phyloP scores from a whole-genome alignment of 441 rosid species.

The Cnidoscolus chayamansa region DNA sequence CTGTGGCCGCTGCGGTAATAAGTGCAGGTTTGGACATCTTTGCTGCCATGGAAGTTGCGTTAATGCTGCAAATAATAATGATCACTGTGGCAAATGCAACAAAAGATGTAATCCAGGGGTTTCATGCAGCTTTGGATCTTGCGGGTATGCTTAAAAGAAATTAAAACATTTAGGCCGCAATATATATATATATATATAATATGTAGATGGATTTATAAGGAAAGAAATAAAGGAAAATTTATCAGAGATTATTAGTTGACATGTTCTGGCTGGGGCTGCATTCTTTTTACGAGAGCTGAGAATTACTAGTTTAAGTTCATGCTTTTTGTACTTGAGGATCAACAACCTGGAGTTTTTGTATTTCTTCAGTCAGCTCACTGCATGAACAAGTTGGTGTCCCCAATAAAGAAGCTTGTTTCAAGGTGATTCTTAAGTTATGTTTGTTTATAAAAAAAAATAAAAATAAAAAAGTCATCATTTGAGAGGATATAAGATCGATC shows the following conservation, averaged over 20 bases:
- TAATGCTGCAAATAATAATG: conserved; percentile 26
- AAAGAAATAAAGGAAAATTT: not conserved
- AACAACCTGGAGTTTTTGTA: not conserved
- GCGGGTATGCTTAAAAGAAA: conserved; percentile 58
- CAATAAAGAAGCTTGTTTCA: not conserved
- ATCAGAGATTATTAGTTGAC: not conserved
- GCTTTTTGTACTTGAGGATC: not conserved
- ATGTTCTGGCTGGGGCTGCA: not conserved
- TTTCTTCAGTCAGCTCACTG: not conserved
- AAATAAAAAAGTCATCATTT: not conserved
- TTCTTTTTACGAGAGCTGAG: not conserved
- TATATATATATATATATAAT: not conserved
- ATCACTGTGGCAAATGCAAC: conserved; percentile 65
- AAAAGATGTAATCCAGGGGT: conserved; percentile 43
- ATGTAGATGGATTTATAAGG: not conserved
- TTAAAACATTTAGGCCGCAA: not conserved
- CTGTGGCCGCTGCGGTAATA: conserved; percentile 56
- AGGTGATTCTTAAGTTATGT: conserved; percentile 1
- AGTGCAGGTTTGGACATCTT: conserved; percentile 47
- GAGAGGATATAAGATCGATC: not conserved
- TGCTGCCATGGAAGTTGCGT: conserved; percentile 63
- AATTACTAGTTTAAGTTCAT: not conserved
- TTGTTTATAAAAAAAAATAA: not conserved
- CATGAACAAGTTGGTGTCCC: not conserved
- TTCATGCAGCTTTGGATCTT: conserved; percentile 52